Base-by-base conservation (phyloP, 2,329 filamentous ascomycete genomes). In the Fusarium hostae region DNA sequence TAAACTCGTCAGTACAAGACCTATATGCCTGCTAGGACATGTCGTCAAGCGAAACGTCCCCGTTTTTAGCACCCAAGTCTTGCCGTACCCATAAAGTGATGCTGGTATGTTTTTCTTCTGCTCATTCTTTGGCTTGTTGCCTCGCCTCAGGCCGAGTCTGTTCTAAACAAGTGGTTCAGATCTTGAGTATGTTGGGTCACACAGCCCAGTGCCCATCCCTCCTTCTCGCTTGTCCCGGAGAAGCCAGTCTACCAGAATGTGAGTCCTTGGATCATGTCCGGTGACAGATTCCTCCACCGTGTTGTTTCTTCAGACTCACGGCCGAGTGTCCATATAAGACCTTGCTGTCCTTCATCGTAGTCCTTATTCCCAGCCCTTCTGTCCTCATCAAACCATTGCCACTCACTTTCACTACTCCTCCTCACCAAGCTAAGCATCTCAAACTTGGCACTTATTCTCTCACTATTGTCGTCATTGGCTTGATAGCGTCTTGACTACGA, bases 151-250 rank as follows among this genome's bases (percentile, higher is more conserved):
- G 75, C 74, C 75, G 76, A 73, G 64, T 75, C 76, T 79, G 78
- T 79, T 74, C 78, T 72, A 80, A 80, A 79, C 74, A 78, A 72
- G 66, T 78, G 79, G 76, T 79, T 79, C 78, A 80, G 73, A 78
- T 81, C 74, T 74, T 78, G 75, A 66, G 77, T 79, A 76, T 78
- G 75, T 79, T 78, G 74, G 75, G 79, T 81, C 74, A 76, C 76
- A 80, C 80, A 80, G 69, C 70, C 69, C 73, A 71, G 58, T 75
- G 63, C 69, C 74, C 74, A 77, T 77, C 73, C 76, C 72, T 75
- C 72, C 64, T 68, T 77, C 77, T 78, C 77, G 75, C 75, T 77
- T 77, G 66, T 54, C 52, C 64, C 52, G 30, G 52, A 55, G 48
- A 52, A 67, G 59, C 54, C 72, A 62, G 59, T 71, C 47, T 56